These are phyloP conservation scores for Malus asiatica DNA, from an alignment of 306 rosid genomes.

Conservation along the genomic window DNA sequence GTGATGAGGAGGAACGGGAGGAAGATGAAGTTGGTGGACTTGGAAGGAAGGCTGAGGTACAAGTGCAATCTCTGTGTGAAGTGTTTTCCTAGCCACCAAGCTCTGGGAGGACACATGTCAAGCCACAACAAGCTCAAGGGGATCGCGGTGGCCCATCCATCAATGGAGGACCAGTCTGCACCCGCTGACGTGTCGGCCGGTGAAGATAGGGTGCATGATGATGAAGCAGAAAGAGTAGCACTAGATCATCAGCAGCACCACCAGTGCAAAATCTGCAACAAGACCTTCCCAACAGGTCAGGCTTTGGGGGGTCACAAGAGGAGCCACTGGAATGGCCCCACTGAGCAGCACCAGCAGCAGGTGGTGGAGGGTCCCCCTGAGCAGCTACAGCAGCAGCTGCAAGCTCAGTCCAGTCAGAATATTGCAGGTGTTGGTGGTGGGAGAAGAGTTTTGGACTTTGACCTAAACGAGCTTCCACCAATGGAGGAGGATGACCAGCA, in stretches of 20 bases:
- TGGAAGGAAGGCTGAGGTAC: slow-evolving; percentile 9
- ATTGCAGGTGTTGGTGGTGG: not conserved
- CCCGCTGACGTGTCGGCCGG: not conserved
- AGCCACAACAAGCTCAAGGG: slow-evolving; percentile 21
- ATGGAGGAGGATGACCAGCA: slow-evolving; percentile 11
- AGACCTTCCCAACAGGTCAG: slow-evolving; percentile 13
- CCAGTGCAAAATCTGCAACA: slow-evolving; percentile 10
- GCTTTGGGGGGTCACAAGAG: slow-evolving; percentile 29
- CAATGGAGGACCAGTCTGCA: not conserved
- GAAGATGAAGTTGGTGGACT: slow-evolving; percentile 20
- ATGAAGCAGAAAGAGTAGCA: not conserved
- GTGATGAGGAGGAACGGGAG: slow-evolving; percentile 6
- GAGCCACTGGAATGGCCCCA: slow-evolving; percentile 3
- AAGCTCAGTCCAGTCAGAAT: not conserved
- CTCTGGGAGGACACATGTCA: slow-evolving; percentile 45
- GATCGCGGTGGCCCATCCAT: not conserved
- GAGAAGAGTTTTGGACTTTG: slow-evolving; percentile 15
- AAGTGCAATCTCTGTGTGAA: slow-evolving; percentile 28
- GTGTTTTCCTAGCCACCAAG: slow-evolving; percentile 30
- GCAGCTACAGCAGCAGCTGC: not conserved
- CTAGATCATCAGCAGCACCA: not conserved
- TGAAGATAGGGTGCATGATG: not conserved
- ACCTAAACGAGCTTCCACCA: slow-evolving; percentile 44
- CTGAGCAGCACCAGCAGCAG: not conserved
- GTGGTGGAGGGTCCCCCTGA: not conserved